Percentiles rank a stretch among this genome's conserved stretches.
phyloP scores from a whole-genome alignment of 352 stramenopile genomes.

The Phytophthora pseudosyringae region DNA sequence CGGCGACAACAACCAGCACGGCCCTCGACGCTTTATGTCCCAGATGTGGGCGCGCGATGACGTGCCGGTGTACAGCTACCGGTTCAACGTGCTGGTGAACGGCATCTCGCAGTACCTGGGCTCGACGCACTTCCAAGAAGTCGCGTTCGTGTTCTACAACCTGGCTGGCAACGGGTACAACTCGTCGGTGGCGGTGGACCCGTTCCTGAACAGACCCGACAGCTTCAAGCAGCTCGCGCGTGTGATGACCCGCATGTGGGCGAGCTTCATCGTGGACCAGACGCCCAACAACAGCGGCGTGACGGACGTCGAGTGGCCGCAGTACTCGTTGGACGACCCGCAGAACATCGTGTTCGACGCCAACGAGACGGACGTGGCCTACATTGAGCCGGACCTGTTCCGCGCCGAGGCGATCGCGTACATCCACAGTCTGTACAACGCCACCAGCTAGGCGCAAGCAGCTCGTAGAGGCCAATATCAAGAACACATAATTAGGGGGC shows the following conservation, averaged over 20 bases:
- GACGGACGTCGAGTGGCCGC: constrained; percentile 30
- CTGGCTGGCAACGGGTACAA: constrained; percentile 34
- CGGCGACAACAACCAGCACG: constrained; percentile 35
- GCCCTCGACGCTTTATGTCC: constrained; percentile 34
- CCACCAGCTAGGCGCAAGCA: constrained; percentile 18
- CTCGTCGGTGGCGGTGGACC: constrained; percentile 26
- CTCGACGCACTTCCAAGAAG: constrained; percentile 32
- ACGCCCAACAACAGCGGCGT: constrained; percentile 28
- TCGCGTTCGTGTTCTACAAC: constrained; percentile 45
- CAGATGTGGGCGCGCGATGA: constrained; percentile 32
- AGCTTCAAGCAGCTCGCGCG: constrained; percentile 22
- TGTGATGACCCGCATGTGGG: constrained; percentile 43
- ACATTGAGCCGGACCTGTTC: constrained; percentile 38
- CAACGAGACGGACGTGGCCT: constrained; percentile 38
- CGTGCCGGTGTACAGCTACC: constrained; percentile 37
- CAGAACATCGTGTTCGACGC: constrained; percentile 40
- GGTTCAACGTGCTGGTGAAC: constrained; percentile 31
- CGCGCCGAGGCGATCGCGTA: constrained; percentile 35
- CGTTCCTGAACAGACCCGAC: constrained; percentile 30
- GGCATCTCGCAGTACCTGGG: constrained; percentile 24
- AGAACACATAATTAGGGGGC: neutral
- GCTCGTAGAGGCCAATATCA: neutral
- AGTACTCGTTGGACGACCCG: constrained; percentile 33
- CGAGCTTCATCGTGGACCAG: constrained; percentile 38
- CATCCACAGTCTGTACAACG: constrained; percentile 32